phyloP scores from a whole-genome alignment of 768 basidiomycete genomes.

The Trametes villosa region DNA sequence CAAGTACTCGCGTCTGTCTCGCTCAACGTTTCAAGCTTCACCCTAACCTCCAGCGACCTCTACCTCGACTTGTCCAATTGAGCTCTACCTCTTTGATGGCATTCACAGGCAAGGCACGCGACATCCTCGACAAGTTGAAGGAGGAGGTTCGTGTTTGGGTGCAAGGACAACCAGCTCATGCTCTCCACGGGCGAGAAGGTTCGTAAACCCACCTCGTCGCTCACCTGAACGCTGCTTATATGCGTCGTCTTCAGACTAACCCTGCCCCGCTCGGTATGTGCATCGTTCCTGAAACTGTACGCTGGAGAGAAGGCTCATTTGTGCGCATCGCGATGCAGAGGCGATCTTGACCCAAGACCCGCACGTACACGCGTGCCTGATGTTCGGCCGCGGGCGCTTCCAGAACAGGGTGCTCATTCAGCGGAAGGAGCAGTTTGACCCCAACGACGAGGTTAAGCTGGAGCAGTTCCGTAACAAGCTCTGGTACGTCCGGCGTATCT shows the following conservation, averaged over 20 bases:
- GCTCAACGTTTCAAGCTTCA: too few species aligned
- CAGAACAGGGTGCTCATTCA: slow-evolving; percentile 47
- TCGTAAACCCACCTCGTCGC: too few species aligned
- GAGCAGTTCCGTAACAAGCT: slow-evolving; percentile 40
- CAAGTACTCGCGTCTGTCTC: too few species aligned
- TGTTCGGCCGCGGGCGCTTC: slow-evolving; percentile 47
- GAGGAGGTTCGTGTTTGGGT: slow-evolving; percentile 46
- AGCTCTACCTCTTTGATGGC: too few species aligned
- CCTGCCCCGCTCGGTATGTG: slow-evolving; percentile 41
- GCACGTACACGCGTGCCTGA: slow-evolving; percentile 37
- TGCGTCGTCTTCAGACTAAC: slow-evolving; percentile 39
- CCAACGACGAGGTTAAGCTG: slow-evolving; percentile 33
- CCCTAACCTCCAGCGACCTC: too few species aligned
- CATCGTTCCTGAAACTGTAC: too few species aligned
- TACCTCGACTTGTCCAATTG: too few species aligned
- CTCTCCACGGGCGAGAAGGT: slow-evolving; percentile 49
- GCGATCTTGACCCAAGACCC: slow-evolving; percentile 40
- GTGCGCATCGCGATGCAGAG: too few species aligned
- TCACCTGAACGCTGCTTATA: neutral
- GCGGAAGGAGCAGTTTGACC: slow-evolving; percentile 40
- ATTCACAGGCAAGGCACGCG: too few species aligned
- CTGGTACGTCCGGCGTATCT: slow-evolving; percentile 37
- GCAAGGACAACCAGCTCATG: slow-evolving; percentile 52
- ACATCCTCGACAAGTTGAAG: too few species aligned
- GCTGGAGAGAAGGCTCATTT: too few species aligned